These are phyloP conservation scores for Blastobotrys parvus DNA, from an alignment of 805 yeast genomes.

Conservation along the genomic window DNA sequence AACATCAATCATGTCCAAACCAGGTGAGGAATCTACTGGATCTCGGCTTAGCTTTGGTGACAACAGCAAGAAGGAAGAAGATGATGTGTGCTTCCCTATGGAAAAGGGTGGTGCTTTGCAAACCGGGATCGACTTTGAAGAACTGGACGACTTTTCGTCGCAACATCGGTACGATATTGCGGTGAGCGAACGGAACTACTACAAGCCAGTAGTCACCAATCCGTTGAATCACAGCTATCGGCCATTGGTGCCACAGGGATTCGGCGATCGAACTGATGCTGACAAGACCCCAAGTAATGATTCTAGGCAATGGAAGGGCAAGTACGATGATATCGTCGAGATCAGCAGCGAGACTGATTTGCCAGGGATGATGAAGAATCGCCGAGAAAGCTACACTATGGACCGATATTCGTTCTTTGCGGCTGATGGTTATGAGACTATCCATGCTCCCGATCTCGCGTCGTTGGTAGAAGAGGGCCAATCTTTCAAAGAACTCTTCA, in stretches of 20 bases:
- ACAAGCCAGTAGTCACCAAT: conserved; percentile 4
- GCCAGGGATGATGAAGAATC: conserved; percentile 2
- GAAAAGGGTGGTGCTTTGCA: conserved; percentile 60
- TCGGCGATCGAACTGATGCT: conserved; percentile 4
- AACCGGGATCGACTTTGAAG: conserved; percentile 85
- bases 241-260: conserved; percentile 13
- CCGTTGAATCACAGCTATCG: conserved; percentile 9
- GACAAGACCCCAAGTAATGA: background rate
- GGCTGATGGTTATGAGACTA: conserved; percentile 74
- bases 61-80: conserved; percentile 93
- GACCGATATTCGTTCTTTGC: conserved; percentile 80
- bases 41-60: conserved; percentile 45
- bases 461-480: conserved; percentile 54
- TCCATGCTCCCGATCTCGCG: conserved; percentile 83
- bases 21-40: conserved; percentile 23
- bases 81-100: conserved; percentile 97
- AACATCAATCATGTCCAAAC: conserved; percentile 48
- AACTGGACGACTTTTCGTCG: conserved; percentile 71
- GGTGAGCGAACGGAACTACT: conserved; percentile 1
- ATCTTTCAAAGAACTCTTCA: conserved; percentile 60
- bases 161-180: conserved; percentile 32
- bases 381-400: conserved; percentile 35
- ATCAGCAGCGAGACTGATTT: background rate
- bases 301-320: background rate
- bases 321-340: background rate